Percentiles rank a stretch among this genome's conserved stretches.
phyloP scores from a whole-genome alignment of 2,329 filamentous ascomycete species.

The Chaetomiaceae sp. region DNA sequence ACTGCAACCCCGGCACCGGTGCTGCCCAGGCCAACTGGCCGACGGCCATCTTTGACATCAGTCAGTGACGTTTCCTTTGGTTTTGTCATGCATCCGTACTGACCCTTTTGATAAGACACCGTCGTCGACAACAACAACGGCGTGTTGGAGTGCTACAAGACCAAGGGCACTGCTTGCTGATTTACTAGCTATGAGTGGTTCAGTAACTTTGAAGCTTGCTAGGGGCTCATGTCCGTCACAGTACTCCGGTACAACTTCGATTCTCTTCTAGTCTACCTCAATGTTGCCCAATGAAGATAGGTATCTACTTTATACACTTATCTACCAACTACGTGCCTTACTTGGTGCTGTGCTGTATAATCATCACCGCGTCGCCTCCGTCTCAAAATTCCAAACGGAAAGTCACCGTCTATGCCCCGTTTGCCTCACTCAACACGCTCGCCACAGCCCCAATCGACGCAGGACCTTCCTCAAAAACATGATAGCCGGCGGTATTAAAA shows the following conservation, averaged over 20 bases:
- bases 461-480: constrained; percentile 7
- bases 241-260: neutral
- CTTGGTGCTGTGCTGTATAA: no score
- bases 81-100: neutral
- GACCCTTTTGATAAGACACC: constrained; percentile 14
- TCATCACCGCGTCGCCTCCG: no score
- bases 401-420: constrained; percentile 1
- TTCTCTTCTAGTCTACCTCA: no score
- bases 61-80: constrained; percentile 11
- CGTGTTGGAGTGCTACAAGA: constrained; percentile 20
- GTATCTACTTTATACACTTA: neutral
- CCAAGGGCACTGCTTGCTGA: constrained; percentile 18
- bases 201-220: neutral
- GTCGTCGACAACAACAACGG: constrained; percentile 27
- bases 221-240: neutral
- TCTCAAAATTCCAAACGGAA: no score
- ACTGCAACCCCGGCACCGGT: constrained; percentile 25
- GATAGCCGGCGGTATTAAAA: constrained; percentile 14
- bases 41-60: constrained; percentile 24
- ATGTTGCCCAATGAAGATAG: neutral
- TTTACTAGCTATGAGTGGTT: no score
- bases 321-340: neutral
- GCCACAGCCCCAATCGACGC: constrained; percentile 10
- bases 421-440: constrained; percentile 6
- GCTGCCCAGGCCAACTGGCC: constrained; percentile 23